phyloP scores from a whole-genome alignment of 2,329 filamentous ascomycete species.

The Davidsoniella neocaledoniae region DNA sequence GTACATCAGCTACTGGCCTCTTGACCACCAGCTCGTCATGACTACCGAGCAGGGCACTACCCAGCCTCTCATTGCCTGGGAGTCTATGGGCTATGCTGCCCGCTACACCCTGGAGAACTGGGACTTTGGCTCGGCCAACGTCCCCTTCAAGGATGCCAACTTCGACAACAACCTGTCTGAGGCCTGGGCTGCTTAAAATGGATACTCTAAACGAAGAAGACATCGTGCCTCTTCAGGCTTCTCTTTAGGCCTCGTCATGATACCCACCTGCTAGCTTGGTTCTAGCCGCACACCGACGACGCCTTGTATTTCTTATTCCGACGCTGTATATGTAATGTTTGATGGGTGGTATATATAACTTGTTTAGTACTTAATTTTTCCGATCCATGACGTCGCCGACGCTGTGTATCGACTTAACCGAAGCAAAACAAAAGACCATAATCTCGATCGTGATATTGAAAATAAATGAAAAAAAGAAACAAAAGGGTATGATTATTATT shows the following conservation, averaged over 20 bases:
- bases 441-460: too few species aligned
- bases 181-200: slow-evolving; percentile 7
- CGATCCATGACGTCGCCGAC: too few species aligned
- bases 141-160: slow-evolving; percentile 23
- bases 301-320: not conserved
- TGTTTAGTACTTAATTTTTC: too few species aligned
- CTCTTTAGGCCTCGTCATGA: too few species aligned
- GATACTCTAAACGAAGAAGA: not conserved
- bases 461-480: not conserved
- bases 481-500: not conserved
- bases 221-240: too few species aligned
- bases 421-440: too few species aligned
- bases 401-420: too few species aligned
- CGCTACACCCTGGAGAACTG: slow-evolving; percentile 21
- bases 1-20: slow-evolving; percentile 19
- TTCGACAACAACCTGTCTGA: slow-evolving; percentile 15
- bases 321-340: not conserved
- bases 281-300: not conserved
- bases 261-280: too few species aligned
- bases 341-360: not conserved
- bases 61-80: slow-evolving; percentile 27
- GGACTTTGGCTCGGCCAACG: slow-evolving; percentile 25
- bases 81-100: slow-evolving; percentile 21
- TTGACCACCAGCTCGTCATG: slow-evolving; percentile 22
- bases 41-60: slow-evolving; percentile 21